Conservation (phyloP, 495 filamentous ascomycete genomes). For the Xylaria castorea region DNA sequence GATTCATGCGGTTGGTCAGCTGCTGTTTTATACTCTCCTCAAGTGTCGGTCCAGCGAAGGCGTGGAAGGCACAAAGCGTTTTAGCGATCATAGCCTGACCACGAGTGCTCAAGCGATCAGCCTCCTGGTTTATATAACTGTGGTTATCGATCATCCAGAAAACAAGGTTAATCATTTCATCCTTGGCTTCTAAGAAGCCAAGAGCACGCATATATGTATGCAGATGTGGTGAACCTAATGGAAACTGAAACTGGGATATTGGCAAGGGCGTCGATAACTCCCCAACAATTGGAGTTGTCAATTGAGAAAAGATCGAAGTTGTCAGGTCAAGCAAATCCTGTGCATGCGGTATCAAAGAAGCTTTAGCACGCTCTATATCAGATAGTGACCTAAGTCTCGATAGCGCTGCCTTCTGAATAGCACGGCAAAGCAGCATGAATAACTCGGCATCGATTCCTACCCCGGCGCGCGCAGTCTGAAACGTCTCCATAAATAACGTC, state of each 20-base stretch:
- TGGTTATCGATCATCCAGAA: constrained; percentile 48
- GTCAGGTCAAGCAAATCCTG: constrained; percentile 16
- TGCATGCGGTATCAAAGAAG: constrained; percentile 17
- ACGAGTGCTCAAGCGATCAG: constrained; percentile 35
- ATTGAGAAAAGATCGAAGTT: constrained; percentile 27
- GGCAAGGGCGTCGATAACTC: background rate
- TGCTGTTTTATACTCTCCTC: constrained; percentile 31
- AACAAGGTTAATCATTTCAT: constrained; percentile 45
- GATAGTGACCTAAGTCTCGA: constrained; percentile 22
- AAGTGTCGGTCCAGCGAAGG: constrained; percentile 37
- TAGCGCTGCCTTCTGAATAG: constrained; percentile 32
- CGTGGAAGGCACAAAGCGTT: constrained; percentile 45
- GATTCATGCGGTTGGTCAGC: constrained; percentile 35
- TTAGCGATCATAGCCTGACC: constrained; percentile 40
- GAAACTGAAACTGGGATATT: constrained; percentile 29
- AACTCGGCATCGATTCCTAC: constrained; percentile 34
- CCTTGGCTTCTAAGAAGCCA: constrained; percentile 41
- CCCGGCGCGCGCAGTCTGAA: constrained; percentile 21
- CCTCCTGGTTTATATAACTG: constrained; percentile 42
- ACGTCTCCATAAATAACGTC: constrained; percentile 27
- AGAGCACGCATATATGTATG: constrained; percentile 49
- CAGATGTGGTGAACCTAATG: constrained; percentile 40
- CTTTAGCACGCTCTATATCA: background rate
- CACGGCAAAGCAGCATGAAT: constrained; percentile 37
- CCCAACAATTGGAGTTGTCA: constrained; percentile 21